Conservation (phyloP, 2,329 filamentous ascomycete species). For the Microcyclosporella mali region DNA sequence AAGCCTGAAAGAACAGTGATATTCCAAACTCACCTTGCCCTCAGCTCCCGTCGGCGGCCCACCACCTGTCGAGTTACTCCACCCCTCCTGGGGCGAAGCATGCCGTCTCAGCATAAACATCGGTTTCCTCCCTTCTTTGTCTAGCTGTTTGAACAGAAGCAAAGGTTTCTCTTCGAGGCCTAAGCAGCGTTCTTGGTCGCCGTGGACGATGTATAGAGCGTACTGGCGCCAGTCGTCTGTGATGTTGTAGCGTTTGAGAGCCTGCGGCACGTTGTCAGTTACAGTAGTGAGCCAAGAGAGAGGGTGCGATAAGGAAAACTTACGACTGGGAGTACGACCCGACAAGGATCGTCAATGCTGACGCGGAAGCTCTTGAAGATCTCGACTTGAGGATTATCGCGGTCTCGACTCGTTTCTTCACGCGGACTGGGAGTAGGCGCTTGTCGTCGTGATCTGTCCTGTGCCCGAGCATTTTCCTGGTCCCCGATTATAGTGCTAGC, state of each 20-base stretch:
- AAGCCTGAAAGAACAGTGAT: not conserved
- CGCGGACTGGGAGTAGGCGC: conserved; percentile 27
- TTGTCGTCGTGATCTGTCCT: conserved; percentile 25
- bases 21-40: conserved; percentile 13
- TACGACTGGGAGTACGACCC: conserved; percentile 83
- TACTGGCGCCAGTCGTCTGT: conserved; percentile 97
- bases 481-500: conserved; percentile 19
- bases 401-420: conserved; percentile 24
- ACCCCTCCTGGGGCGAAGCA: conserved; percentile 41
- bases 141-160: conserved; percentile 93
- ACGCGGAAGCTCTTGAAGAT: conserved; percentile 99
- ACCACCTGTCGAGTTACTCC: conserved; percentile 20
- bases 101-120: conserved; percentile 94
- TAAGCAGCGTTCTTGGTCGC: conserved; percentile 93
- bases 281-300: not conserved
- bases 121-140: conserved; percentile 94
- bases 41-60: conserved; percentile 5
- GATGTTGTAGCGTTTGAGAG: conserved; percentile 96
- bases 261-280: conserved; percentile 34
- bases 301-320: conserved; percentile 12
- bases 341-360: conserved; percentile 94
- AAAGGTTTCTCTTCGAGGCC: conserved; percentile 88
- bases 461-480: conserved; percentile 14
- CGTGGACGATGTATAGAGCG: conserved; percentile 95
- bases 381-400: conserved; percentile 60